Evolutionary conservation across 208 protist species (phyloP), one percentile per base, ranked within the genome.

Genomic region (Ichthyophonus hoferi): DNA sequence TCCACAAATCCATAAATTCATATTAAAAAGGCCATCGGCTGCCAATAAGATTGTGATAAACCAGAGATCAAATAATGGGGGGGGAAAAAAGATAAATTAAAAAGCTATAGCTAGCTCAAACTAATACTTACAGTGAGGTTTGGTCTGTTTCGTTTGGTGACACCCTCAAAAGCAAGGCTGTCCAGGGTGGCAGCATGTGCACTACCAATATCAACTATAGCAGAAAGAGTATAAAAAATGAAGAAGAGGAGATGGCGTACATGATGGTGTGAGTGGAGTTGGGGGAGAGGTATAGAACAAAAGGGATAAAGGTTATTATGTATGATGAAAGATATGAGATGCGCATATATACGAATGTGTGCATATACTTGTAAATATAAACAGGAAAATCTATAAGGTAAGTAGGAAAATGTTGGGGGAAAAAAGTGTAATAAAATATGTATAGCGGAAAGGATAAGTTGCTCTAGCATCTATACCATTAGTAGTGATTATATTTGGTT

Each of bases 101-200:
- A n/a, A n/a, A n/a, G n/a, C n/a, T n/a, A n/a, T n/a, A n/a, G n/a
- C n/a, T n/a, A n/a, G n/a, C n/a, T n/a, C n/a, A n/a, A n/a, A n/a
- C n/a, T n/a, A n/a, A n/a, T n/a, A 86, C 88, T 39, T 17, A 94
- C 88, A 7, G 83, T 33, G 2, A 96, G 86, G 42, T 94, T 93
- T 14, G 95, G 94, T 78, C 93, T 89, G 83, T 95, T 96, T 37
- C 87, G 85, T 79, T 94, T 95, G 0, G 94, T 95, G 1, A 94
- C 95, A n/a, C 93, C 93, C 86, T 96, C 94, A 81, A 96, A 96
- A 17, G 94, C 89, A 1, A 95, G 90, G 40, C 90, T 79, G n/a
- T 92, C 87, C 12, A 96, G 87, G 67, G 83, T 38, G 33, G 94
- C 95, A 0, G 77, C 24, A 7, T 58, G 83, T n/a, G 79, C 85